Base-by-base conservation (phyloP, 495 filamentous ascomycete genomes). In the Rusavskia elegans region DNA sequence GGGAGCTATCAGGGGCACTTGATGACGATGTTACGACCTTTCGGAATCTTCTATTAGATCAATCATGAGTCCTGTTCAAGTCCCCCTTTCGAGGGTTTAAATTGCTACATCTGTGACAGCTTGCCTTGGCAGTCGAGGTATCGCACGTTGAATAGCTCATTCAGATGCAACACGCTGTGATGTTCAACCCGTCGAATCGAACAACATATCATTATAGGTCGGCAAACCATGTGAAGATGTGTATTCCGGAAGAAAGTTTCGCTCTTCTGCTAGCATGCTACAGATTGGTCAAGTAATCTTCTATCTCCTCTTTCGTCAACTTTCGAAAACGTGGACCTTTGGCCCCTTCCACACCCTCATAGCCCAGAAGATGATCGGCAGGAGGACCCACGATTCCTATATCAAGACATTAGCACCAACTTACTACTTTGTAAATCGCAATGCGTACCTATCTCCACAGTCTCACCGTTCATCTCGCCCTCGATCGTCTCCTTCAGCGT, bases 401-500 rank as follows among this genome's bases (percentile, higher is more conserved):
- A 49, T 11, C 45, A 54, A 14, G 44, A 41, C 53, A 65, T 77
- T 66, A 76, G 66, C 45, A 63, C 55, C 19, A 29, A 35, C 53
- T 1, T 36, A 41, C 37, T 41, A 13, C 51, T 19, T 4, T 21
- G 17, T 16, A 21, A 32, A 19, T 30, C 8, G 45, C 6, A 29
- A 45, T 56, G 59, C 83, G 69, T 63, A 90, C 90, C 90, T 61
- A 99, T 95, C 74, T 99, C 92, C 59, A 99, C 90, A 39, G 92
- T 97, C 68, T 97, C 93, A 48, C 92, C 92, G 62, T 87, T 97
- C 92, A 97, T 96, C 71, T 98, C 92, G 23, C 92, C 92, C 68
- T 96, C 92, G 58, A 97, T 97, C 27, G 89, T 95, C 77, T 99
- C 92, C 76, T 99, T 99, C 65, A 99, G 71, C 41, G 92, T 99